Percentiles rank a stretch among this genome's conserved stretches.
These are phyloP conservation scores for Mycosphaerella arachidis DNA, from an alignment of 2,329 filamentous ascomycete species.

Conservation along the genomic window DNA sequence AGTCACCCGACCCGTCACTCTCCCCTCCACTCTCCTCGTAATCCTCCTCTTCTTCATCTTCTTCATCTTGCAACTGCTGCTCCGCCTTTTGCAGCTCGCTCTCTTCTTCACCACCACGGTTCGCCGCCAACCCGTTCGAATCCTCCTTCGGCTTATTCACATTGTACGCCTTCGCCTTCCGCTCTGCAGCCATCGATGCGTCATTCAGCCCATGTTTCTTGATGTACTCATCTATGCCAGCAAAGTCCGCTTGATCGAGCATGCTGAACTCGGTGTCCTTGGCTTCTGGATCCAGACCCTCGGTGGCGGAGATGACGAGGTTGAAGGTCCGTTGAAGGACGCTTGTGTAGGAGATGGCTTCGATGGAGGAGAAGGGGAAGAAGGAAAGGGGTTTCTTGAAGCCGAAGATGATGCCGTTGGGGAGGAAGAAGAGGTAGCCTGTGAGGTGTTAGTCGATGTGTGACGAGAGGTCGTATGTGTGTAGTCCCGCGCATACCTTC, in stretches of 20 bases:
- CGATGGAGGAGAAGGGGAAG: slow-evolving; percentile 57
- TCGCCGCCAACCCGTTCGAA: slow-evolving; percentile 14
- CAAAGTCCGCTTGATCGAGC: slow-evolving; percentile 61
- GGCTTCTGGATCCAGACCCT: slow-evolving; percentile 11
- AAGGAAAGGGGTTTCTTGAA: slow-evolving; percentile 63
- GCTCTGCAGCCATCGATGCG: slow-evolving; percentile 56
- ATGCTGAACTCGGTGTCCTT: slow-evolving; percentile 62
- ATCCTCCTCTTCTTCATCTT: slow-evolving; percentile 34
- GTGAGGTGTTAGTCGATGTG: not conserved
- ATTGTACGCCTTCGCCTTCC: slow-evolving; percentile 58
- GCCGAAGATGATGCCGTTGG: slow-evolving; percentile 58
- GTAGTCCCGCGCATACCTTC: slow-evolving; percentile 47
- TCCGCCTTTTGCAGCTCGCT: slow-evolving; percentile 31
- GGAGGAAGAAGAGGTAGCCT: slow-evolving; percentile 62
- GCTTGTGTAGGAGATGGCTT: slow-evolving; percentile 59
- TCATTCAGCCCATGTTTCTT: slow-evolving; percentile 59
- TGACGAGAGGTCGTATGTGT: not conserved
- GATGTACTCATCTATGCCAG: slow-evolving; percentile 59
- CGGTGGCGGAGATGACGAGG: slow-evolving; percentile 47
- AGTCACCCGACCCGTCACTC: slow-evolving; percentile 32
- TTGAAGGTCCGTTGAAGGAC: slow-evolving; percentile 64
- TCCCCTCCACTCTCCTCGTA: slow-evolving; percentile 32
- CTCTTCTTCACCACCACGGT: slow-evolving; percentile 21
- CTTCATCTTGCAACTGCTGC: slow-evolving; percentile 31
- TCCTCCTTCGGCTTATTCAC: slow-evolving; percentile 39